Conservation (phyloP, 2,329 filamentous ascomycete genomes). For the Cordyceps fumosorosea region DNA sequence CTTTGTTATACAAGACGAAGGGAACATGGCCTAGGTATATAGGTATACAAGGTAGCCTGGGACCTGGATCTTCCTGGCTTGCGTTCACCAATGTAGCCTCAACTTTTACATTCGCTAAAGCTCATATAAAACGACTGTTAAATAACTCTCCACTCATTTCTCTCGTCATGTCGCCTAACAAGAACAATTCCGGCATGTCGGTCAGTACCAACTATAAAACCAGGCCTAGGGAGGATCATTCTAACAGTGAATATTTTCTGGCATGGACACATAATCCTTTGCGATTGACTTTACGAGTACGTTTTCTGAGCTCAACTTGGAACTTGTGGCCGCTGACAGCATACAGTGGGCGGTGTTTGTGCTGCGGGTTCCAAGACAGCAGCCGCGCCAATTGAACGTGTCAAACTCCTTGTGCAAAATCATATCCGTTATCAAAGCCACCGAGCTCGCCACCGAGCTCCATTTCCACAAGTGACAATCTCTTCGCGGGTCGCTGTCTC, state of each 20-base stretch:
- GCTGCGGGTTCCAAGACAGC: constrained; percentile 99
- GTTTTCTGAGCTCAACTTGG: neutral
- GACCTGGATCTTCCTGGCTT: too few relatives aligned
- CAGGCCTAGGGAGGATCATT: neutral
- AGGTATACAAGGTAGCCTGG: too few relatives aligned
- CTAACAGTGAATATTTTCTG: neutral
- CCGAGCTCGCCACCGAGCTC: too few relatives aligned
- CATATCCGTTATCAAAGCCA: constrained; percentile 61
- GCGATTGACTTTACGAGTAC: neutral
- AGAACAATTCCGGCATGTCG: neutral
- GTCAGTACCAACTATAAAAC: neutral
- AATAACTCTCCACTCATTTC: constrained; percentile 1
- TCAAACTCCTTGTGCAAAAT: constrained; percentile 99
- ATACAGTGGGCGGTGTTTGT: constrained; percentile 96
- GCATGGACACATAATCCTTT: neutral
- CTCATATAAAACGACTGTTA: neutral
- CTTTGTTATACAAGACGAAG: too few relatives aligned
- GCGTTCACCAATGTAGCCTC: too few relatives aligned
- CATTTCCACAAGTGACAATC: neutral
- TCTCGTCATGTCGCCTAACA: neutral
- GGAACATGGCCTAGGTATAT: too few relatives aligned
- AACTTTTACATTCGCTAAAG: neutral
- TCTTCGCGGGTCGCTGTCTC: neutral
- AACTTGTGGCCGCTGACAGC: constrained; percentile 13
- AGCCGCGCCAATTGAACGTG: constrained; percentile 99